Evolutionary conservation across 768 basidiomycete genomes (phyloP), one percentile per base, ranked within the genome.

Genomic region (Suillus plorans): DNA sequence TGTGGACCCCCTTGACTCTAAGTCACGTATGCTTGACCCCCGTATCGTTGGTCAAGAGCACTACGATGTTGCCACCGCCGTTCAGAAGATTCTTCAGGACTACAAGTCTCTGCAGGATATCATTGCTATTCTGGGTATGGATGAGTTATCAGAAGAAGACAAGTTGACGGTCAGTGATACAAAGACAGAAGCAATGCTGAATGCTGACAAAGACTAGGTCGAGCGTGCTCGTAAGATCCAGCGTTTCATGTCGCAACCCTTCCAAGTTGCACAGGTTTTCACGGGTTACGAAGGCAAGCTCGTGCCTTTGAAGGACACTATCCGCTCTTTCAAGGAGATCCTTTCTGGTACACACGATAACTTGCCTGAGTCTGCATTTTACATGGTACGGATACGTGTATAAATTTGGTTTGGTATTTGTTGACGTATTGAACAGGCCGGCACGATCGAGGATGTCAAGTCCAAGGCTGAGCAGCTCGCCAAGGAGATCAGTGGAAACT

Each of bases 161-260:
- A 99, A 99, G 83, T 83, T 99, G 70, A 98, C 96, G 69, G 95
- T 94, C 81, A 78, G 86, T 83, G 67, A 58, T 39, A 63, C 65
- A 58, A 22, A 25, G 34, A 28, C 44, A 12, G n/a, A 42, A 22
- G 62, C 37, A 56, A 36, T 37, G 50, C 5, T 34, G 2, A 42
- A 6, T 60, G 63, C 37, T 53, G 25, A 59, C 37, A 37, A 20
- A 5, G 72, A 57, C 12, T 65, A 91, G 90, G 95, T 97, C 82
- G 93, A 96, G 83, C 95, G 95, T 80, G 96, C 95, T 69, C 94
- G 95, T 80, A 97, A 97, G 85, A 95, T 98, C 74, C 95, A 94
- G 79, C 92, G 95, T 84, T 98, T 99, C 93, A 99, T 99, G 97
- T 98, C 95, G 71, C 96, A 99, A 83, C 97, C 97, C 68, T 99